Percentiles rank a stretch among this genome's conserved stretches.
phyloP scores from a whole-genome alignment of 805 yeast genomes.

The Danielozyma ontarioensis region DNA sequence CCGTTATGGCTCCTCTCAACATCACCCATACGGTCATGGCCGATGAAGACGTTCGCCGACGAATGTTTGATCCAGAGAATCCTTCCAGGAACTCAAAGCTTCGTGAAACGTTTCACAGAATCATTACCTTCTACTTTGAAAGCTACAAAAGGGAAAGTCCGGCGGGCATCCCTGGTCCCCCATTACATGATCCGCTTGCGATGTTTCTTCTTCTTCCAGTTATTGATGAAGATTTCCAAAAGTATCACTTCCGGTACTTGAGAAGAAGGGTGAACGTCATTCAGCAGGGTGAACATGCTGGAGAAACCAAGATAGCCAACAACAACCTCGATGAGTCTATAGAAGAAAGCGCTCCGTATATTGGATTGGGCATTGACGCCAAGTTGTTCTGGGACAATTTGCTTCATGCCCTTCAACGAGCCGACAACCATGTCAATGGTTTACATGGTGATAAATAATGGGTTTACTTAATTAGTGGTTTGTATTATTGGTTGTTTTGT shows the following conservation, averaged over 20 bases:
- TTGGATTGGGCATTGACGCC: background rate
- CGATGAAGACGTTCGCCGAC: slow-evolving; percentile 14
- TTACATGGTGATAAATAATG: too few species aligned
- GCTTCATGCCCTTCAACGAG: background rate
- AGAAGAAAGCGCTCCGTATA: background rate
- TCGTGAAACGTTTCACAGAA: slow-evolving; percentile 6
- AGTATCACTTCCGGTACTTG: slow-evolving; percentile 19
- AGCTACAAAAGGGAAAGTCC: slow-evolving; percentile 7
- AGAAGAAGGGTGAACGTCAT: slow-evolving; percentile 21
- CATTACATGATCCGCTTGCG: slow-evolving; percentile 78
- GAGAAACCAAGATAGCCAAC: slow-evolving; percentile 19
- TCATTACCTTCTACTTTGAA: slow-evolving; percentile 7
- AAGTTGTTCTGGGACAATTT: background rate
- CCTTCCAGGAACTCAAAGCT: slow-evolving; percentile 2
- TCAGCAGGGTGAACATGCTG: slow-evolving; percentile 23
- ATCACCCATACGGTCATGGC: slow-evolving; percentile 65
- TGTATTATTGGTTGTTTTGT: too few species aligned
- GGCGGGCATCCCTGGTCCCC: slow-evolving; percentile 50
- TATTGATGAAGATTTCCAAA: slow-evolving; percentile 15
- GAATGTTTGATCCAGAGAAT: slow-evolving; percentile 15
- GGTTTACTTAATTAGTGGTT: too few species aligned
- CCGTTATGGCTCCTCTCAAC: slow-evolving; percentile 60
- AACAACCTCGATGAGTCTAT: background rate
- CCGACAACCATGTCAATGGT: too few species aligned
- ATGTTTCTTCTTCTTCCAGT: slow-evolving; percentile 53